phyloP scores from a whole-genome alignment of 1,284 basidiomycete genomes.

The Naganishia cerealis region DNA sequence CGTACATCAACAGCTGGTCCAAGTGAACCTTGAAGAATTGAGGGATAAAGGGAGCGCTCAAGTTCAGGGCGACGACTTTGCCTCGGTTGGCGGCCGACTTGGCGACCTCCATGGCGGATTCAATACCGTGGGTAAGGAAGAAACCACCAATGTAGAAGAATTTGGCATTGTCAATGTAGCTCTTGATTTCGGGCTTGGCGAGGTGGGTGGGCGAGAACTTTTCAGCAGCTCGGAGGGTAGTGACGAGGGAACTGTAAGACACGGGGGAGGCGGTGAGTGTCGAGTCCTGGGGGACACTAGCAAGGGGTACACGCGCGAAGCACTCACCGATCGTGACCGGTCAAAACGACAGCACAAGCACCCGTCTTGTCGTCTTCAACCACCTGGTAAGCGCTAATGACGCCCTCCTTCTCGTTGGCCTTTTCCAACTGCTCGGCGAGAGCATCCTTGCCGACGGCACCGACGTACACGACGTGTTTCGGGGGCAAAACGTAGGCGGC shows the following conservation, averaged over 20 bases:
- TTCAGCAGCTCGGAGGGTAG: slow-evolving; percentile 85
- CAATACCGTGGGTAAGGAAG: slow-evolving; percentile 91
- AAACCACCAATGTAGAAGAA: slow-evolving; percentile 95
- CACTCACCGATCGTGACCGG: slow-evolving; percentile 79
- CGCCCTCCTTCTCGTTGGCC: slow-evolving; percentile 92
- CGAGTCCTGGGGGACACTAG: neutral
- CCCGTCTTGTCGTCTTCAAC: slow-evolving; percentile 85
- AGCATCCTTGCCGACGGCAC: slow-evolving; percentile 88
- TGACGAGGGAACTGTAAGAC: slow-evolving; percentile 75
- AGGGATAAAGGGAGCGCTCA: slow-evolving; percentile 95
- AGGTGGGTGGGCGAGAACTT: slow-evolving; percentile 81
- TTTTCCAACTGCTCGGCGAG: slow-evolving; percentile 83
- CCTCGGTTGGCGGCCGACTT: slow-evolving; percentile 73
- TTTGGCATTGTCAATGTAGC: slow-evolving; percentile 75
- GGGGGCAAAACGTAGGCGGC: slow-evolving; percentile 88
- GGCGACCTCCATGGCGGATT: slow-evolving; percentile 72
- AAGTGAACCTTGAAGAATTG: slow-evolving; percentile 88
- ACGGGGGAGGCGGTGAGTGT: neutral
- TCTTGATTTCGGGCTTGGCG: slow-evolving; percentile 71
- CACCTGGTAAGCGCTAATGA: slow-evolving; percentile 86
- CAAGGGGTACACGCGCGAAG: neutral
- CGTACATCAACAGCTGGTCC: slow-evolving; percentile 74
- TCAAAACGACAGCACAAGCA: slow-evolving; percentile 94
- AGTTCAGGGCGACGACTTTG: slow-evolving; percentile 88
- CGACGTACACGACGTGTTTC: slow-evolving; percentile 91